Percentiles rank a stretch among this genome's conserved stretches.
These are phyloP conservation scores for Colletotrichum cordylinicola DNA, from an alignment of 2,329 filamentous ascomycete genomes.

Conservation along the genomic window DNA sequence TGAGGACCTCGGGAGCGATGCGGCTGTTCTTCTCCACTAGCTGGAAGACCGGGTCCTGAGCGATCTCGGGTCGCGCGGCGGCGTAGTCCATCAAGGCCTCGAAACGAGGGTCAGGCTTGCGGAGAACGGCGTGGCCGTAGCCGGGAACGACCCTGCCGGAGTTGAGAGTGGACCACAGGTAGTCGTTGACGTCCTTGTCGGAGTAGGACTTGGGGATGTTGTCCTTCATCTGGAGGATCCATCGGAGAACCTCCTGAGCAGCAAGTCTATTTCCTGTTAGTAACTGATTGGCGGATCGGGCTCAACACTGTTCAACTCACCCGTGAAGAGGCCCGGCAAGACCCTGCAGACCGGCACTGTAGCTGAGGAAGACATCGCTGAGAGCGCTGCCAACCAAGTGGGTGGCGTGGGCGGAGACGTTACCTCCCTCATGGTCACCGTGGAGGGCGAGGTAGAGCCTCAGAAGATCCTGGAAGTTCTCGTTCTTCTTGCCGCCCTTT, in stretches of 20 bases:
- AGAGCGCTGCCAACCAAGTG: constrained; percentile 95
- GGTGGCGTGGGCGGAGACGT: constrained; percentile 94
- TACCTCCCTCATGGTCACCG: constrained; percentile 97
- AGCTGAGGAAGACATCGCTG: constrained; percentile 93
- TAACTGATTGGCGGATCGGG: not conserved
- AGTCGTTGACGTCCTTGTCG: constrained; percentile 83
- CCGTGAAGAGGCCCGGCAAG: constrained; percentile 78
- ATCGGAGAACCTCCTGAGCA: constrained; percentile 95
- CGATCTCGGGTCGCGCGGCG: constrained; percentile 81
- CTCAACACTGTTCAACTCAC: not conserved
- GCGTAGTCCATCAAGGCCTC: constrained; percentile 97
- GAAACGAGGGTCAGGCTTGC: constrained; percentile 96
- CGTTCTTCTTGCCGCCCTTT: constrained; percentile 85
- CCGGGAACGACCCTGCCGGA: constrained; percentile 93
- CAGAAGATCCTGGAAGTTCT: constrained; percentile 94
- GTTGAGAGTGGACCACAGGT: constrained; percentile 92
- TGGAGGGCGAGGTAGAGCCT: constrained; percentile 95
- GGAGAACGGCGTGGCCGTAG: constrained; percentile 93
- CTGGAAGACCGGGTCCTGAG: constrained; percentile 87
- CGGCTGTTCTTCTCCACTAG: constrained; percentile 93
- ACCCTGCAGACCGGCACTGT: constrained; percentile 93
- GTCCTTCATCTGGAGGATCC: constrained; percentile 96
- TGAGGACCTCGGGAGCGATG: constrained; percentile 88
- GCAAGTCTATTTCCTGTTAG: constrained; percentile 65
- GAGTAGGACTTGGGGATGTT: constrained; percentile 79